phyloP scores from a whole-genome alignment of 1,139 yeast genomes.

The Saccharomyces hybrid region DNA sequence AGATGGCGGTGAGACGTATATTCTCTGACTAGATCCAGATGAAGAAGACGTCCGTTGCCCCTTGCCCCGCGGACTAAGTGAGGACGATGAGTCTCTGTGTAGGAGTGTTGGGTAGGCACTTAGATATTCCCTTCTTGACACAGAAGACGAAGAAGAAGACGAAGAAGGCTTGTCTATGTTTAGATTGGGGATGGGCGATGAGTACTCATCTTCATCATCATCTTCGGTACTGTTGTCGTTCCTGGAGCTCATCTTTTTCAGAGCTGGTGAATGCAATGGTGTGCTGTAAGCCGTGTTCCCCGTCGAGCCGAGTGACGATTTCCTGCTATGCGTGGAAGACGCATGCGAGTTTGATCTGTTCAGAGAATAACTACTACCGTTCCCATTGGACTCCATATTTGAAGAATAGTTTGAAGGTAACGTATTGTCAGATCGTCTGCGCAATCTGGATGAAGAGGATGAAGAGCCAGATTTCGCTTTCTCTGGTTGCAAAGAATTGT shows the following conservation, averaged over 20 bases:
- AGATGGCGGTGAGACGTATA: neutral
- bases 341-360: slow-evolving; percentile 10
- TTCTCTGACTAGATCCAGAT: neutral
- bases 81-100: neutral
- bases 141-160: neutral
- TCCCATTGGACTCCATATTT: neutral
- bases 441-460: slow-evolving; percentile 4
- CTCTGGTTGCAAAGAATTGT: slow-evolving; percentile 1
- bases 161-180: neutral
- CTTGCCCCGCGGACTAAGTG: neutral
- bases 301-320: slow-evolving; percentile 6
- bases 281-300: slow-evolving; percentile 11
- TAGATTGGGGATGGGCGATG: neutral
- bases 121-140: slow-evolving; percentile 7
- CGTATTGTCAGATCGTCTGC: slow-evolving; percentile 4
- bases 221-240: slow-evolving; percentile 13
- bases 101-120: slow-evolving; percentile 21
- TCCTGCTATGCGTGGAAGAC: slow-evolving; percentile 6
- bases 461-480: slow-evolving; percentile 1
- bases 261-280: slow-evolving; percentile 12
- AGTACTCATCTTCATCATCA: slow-evolving; percentile 16
- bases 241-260: slow-evolving; percentile 7
- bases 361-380: neutral
- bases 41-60: neutral
- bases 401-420: neutral